phyloP scores from a whole-genome alignment of 208 protist species.

The Crithidia bombi region DNA sequence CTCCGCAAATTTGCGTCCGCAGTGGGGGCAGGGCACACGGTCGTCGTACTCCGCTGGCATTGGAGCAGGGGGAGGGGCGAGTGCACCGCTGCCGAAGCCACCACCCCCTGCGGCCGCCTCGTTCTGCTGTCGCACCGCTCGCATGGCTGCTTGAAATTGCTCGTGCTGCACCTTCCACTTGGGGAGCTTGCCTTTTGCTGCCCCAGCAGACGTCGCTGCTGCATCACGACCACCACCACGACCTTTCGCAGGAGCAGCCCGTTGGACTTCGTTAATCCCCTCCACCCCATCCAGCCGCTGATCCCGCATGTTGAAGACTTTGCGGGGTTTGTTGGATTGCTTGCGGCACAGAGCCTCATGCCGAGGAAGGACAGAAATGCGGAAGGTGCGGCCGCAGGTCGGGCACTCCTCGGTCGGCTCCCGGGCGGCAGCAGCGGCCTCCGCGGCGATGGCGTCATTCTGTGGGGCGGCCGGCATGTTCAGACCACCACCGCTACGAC shows the following conservation, averaged over 20 bases:
- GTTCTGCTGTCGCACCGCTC: slow-evolving; percentile 57
- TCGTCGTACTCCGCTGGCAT: slow-evolving; percentile 69
- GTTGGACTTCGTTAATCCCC: slow-evolving; percentile 61
- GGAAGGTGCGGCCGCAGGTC: slow-evolving; percentile 77
- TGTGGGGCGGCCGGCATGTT: slow-evolving; percentile 15
- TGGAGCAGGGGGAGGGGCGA: slow-evolving; percentile 42
- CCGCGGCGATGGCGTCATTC: slow-evolving; percentile 42
- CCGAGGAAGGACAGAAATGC: slow-evolving; percentile 54
- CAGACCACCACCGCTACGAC: not conserved
- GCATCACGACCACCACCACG: slow-evolving; percentile 13
- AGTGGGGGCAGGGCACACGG: slow-evolving; percentile 89
- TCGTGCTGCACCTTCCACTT: slow-evolving; percentile 94
- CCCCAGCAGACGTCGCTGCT: slow-evolving; percentile 5
- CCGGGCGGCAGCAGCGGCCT: slow-evolving; percentile 40
- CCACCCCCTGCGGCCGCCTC: slow-evolving; percentile 13
- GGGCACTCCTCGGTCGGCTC: slow-evolving; percentile 67
- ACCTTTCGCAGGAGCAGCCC: not conserved
- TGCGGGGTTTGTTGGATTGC: slow-evolving; percentile 53
- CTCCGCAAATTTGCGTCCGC: slow-evolving; percentile 86
- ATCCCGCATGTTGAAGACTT: slow-evolving; percentile 76
- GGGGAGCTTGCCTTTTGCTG: slow-evolving; percentile 61
- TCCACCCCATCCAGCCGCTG: slow-evolving; percentile 79
- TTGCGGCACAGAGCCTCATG: slow-evolving; percentile 76
- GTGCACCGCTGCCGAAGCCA: slow-evolving; percentile 21
- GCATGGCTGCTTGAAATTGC: slow-evolving; percentile 90